These are phyloP conservation scores for Aspergillus asperescens DNA, from an alignment of 495 filamentous ascomycete species.

Conservation along the genomic window DNA sequence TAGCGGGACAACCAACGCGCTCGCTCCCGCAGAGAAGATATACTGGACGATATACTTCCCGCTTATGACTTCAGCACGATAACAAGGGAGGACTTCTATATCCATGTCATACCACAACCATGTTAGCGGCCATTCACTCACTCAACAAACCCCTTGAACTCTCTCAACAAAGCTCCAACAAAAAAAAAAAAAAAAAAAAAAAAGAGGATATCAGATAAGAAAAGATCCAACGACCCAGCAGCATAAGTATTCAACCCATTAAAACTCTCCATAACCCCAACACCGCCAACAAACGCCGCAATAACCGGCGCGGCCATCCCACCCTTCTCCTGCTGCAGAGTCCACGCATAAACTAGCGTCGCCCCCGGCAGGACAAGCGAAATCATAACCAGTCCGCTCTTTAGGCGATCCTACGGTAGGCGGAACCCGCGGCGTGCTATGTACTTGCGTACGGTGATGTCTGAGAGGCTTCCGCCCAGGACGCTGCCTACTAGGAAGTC, in stretches of 20 bases:
- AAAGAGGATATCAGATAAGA: not conserved
- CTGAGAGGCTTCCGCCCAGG: conserved; percentile 63
- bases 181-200: not conserved
- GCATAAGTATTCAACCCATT: conserved; percentile 71
- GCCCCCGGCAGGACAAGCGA: conserved; percentile 57
- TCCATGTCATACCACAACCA: not conserved
- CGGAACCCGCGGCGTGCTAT: conserved; percentile 54
- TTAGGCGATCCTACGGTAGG: conserved; percentile 66
- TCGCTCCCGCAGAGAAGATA: conserved; percentile 59
- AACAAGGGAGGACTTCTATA: conserved; percentile 38
- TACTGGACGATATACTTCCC: conserved; percentile 72
- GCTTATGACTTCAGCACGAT: conserved; percentile 61
- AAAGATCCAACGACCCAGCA: conserved; percentile 57
- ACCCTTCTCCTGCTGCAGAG: conserved; percentile 55
- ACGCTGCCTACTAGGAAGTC: conserved; percentile 68
- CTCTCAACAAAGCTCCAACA: too few species aligned
- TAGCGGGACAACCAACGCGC: conserved; percentile 59
- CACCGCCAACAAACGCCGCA: conserved; percentile 61
- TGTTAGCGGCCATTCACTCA: not conserved
- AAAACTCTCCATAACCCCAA: conserved; percentile 66
- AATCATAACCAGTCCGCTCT: conserved; percentile 57
- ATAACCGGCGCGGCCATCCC: conserved; percentile 65
- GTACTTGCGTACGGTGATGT: conserved; percentile 58
- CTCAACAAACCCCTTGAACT: too few species aligned
- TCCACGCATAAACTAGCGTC: conserved; percentile 67